A percentile compares a stretch with the other conserved stretches of the same genome.
These are phyloP conservation scores for Gossypium ekmanianum DNA, from an alignment of 345 rosid species.

Conservation along the genomic window DNA sequence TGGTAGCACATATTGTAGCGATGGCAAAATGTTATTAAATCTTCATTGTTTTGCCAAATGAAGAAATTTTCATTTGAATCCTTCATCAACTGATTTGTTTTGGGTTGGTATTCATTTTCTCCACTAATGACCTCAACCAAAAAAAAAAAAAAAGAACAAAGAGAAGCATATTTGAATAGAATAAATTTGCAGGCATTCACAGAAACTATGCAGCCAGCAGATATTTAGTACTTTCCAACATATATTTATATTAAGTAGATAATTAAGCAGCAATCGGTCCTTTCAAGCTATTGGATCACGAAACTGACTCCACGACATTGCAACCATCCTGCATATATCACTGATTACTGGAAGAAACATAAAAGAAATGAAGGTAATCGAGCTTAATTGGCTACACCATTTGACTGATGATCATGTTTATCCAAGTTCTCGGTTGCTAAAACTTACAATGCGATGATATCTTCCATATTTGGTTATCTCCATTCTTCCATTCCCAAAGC, in stretches of 20 bases:
- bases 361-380: neutral
- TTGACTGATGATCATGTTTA: neutral
- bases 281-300: conserved; percentile 5
- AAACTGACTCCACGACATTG: neutral
- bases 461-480: conserved; percentile 90
- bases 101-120: no score
- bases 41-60: neutral
- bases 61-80: neutral
- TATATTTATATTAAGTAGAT: neutral
- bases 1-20: neutral
- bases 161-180: neutral
- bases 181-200: neutral
- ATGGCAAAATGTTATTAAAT: neutral
- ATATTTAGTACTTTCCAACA: neutral
- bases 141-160: neutral
- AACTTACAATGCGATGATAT: conserved; percentile 62
- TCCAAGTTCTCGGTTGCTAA: neutral
- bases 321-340: conserved; percentile 30
- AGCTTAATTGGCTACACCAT: neutral
- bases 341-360: neutral
- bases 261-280: neutral
- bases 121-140: neutral
- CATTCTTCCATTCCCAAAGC: conserved; percentile 81
- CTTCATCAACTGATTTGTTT: neutral
- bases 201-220: neutral